Conservation (phyloP, 2,329 filamentous ascomycete genomes). For the Calonectria pseudoreteaudii region DNA sequence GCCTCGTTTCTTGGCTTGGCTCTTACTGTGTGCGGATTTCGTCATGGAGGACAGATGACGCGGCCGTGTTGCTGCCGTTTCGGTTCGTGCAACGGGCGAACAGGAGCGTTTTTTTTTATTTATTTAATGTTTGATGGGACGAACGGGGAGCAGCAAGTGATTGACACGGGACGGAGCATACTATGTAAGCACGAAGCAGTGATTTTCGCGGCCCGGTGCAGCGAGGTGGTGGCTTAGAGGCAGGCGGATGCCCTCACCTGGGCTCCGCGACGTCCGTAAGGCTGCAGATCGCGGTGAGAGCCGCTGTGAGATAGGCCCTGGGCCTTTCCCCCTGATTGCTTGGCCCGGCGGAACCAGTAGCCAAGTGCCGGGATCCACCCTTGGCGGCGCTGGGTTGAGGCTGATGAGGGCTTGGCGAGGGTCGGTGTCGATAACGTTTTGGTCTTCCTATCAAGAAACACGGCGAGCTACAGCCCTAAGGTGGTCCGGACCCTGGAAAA, state of each 20-base stretch:
- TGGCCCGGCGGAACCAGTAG: constrained; percentile 3
- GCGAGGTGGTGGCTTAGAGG: neutral
- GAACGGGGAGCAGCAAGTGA: neutral
- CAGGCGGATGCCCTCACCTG: neutral
- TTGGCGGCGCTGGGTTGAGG: constrained; percentile 33
- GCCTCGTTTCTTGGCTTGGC: constrained; percentile 14
- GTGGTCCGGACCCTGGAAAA: neutral
- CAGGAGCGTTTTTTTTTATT: neutral
- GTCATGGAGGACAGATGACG: constrained; percentile 18
- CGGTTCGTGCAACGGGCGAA: neutral
- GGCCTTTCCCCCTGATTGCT: constrained; percentile 19
- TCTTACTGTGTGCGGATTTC: neutral
- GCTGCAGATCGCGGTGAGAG: constrained; percentile 36
- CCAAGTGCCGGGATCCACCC: constrained; percentile 32
- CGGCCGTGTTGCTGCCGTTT: neutral
- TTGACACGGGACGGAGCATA: neutral
- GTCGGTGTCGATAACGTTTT: constrained; percentile 22
- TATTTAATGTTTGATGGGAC: neutral
- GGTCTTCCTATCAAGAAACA: neutral
- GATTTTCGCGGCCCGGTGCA: neutral
- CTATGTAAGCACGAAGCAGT: neutral
- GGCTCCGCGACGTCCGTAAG: constrained; percentile 20
- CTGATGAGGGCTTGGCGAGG: constrained; percentile 33
- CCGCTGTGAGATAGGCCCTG: neutral
- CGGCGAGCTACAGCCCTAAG: constrained; percentile 8